These are phyloP conservation scores for Colletotrichum sp. DNA, from an alignment of 2,329 filamentous ascomycete genomes.

Conservation along the genomic window DNA sequence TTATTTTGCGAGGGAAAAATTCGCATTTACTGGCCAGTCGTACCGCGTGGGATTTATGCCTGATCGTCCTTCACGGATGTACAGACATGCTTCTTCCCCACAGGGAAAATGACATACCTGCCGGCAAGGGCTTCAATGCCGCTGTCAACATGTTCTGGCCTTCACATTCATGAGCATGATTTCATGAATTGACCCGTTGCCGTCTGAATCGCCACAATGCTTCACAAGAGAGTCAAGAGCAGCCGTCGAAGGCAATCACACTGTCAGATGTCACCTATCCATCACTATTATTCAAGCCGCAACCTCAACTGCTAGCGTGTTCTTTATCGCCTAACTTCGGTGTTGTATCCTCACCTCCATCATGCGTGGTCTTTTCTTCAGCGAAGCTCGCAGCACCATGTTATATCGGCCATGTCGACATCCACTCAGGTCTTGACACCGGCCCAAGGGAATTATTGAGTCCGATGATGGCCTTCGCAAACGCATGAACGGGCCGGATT, in stretches of 20 bases:
- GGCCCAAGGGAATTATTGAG: neutral
- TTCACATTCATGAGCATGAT: rapidly evolving
- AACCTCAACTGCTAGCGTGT: neutral
- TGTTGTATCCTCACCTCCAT: neutral
- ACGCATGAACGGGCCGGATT: neutral
- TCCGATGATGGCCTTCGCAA: neutral
- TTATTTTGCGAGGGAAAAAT: neutral
- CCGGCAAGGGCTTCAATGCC: neutral
- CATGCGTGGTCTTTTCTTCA: neutral
- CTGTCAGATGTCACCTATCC: neutral
- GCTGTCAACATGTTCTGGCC: neutral
- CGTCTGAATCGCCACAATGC: neutral
- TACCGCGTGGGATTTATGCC: rapidly evolving
- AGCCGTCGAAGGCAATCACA: neutral
- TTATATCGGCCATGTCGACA: neutral
- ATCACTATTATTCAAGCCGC: neutral
- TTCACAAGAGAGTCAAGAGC: neutral
- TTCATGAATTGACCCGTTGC: neutral
- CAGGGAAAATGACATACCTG: neutral
- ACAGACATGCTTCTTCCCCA: neutral
- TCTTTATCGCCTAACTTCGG: rapidly evolving
- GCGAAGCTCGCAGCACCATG: neutral
- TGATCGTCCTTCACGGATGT: neutral
- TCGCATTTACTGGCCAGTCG: neutral
- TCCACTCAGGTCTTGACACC: neutral